phyloP scores from a whole-genome alignment of 768 basidiomycete species.

The Russula compacta region DNA sequence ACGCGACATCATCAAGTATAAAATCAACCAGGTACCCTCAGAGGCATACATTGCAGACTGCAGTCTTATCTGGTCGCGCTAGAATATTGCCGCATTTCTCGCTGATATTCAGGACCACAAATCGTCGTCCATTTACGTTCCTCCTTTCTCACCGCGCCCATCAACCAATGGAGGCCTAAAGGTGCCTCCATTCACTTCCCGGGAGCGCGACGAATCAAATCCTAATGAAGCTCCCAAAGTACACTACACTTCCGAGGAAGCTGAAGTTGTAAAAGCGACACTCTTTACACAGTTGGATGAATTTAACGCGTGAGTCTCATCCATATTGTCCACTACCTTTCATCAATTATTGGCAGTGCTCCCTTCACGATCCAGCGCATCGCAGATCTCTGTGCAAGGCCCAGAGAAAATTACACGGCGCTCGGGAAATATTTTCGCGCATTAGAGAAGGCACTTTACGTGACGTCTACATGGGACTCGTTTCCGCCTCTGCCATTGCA shows the following conservation, averaged over 20 bases:
- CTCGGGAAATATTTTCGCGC: conserved; percentile 86
- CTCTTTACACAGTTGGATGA: conserved; percentile 61
- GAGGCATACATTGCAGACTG: neutral
- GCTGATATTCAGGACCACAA: conserved; percentile 23
- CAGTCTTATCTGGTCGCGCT: neutral
- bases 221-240: conserved; percentile 46
- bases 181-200: conserved; percentile 64
- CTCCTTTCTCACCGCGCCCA: conserved; percentile 29
- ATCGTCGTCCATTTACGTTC: conserved; percentile 34
- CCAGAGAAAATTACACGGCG: conserved; percentile 61
- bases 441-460: conserved; percentile 70
- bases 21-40: conserved; percentile 49
- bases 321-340: neutral
- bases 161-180: conserved; percentile 49
- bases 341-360: conserved; percentile 33
- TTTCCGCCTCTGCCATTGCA: conserved; percentile 53
- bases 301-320: conserved; percentile 56
- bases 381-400: conserved; percentile 68
- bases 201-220: conserved; percentile 41
- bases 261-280: conserved; percentile 42
- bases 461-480: conserved; percentile 69
- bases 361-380: conserved; percentile 89
- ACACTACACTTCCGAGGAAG: conserved; percentile 54
- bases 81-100: conserved; percentile 30
- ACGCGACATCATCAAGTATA: conserved; percentile 64